phyloP scores from a whole-genome alignment of 2,329 filamentous ascomycete genomes.

The Furcasterigmium sp. region DNA sequence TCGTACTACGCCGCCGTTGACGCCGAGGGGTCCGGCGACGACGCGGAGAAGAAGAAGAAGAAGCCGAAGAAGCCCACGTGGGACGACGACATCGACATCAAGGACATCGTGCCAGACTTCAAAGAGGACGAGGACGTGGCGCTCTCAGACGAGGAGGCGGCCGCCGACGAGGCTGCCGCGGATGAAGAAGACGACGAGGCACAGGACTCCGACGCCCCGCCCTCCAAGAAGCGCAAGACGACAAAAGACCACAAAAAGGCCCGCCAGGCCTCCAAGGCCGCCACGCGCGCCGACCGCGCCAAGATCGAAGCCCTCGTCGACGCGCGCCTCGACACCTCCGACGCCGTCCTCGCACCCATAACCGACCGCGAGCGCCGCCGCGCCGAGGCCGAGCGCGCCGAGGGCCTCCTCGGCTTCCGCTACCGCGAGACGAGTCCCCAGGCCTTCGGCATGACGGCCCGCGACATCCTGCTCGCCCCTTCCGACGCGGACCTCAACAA shows the following conservation, averaged over 20 bases:
- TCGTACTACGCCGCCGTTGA: conserved; percentile 78
- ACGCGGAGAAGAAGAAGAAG: conserved; percentile 52
- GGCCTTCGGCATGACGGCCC: conserved; percentile 81
- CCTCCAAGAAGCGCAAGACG: conserved; percentile 54
- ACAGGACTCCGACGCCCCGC: conserved; percentile 35
- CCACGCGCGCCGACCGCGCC: conserved; percentile 73
- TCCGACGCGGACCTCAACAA: conserved; percentile 82
- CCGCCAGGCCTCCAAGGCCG: conserved; percentile 56
- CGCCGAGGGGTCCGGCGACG: conserved; percentile 57
- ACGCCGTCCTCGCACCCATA: conserved; percentile 48
- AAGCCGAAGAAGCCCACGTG: conserved; percentile 78
- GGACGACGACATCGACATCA: conserved; percentile 98
- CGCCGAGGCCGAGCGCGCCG: conserved; percentile 8
- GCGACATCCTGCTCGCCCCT: conserved; percentile 85
- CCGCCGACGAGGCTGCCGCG: conserved; percentile 16
- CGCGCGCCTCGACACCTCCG: conserved; percentile 68
- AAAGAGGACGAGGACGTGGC: conserved; percentile 58
- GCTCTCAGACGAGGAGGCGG: conserved; percentile 47
- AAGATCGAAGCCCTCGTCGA: conserved; percentile 86
- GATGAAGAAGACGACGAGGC: conserved; percentile 29
- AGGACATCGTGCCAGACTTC: conserved; percentile 83
- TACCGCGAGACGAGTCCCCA: conserved; percentile 93
- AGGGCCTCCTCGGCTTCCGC: conserved; percentile 56
- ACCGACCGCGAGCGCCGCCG: conserved; percentile 17
- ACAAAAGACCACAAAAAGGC: conserved; percentile 56